A percentile compares a stretch with the other conserved stretches of the same genome.
These are phyloP conservation scores for Trypanosomatidae sp. DNA, from an alignment of 208 protist species.

Conservation along the genomic window DNA sequence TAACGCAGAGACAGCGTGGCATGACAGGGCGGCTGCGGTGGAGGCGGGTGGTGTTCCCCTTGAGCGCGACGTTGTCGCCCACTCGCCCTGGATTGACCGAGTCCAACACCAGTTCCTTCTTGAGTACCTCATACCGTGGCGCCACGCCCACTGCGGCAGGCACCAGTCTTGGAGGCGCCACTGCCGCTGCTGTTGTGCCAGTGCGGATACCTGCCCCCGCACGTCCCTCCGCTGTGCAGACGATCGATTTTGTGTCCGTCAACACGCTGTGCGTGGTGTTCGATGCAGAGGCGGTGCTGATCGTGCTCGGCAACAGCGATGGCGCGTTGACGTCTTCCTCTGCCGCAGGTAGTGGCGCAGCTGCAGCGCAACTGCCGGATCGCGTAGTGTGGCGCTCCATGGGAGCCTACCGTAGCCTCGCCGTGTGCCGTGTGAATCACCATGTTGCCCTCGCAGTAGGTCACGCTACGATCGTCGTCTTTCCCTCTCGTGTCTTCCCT, in stretches of 20 bases:
- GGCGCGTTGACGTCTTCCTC: not conserved
- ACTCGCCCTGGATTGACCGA: not conserved
- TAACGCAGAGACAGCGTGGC: not conserved
- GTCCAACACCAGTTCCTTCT: not conserved
- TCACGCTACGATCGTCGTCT: constrained; percentile 61
- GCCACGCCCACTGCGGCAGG: not conserved
- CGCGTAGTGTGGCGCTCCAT: constrained; percentile 63
- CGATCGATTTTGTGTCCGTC: constrained; percentile 41
- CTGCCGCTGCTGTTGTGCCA: constrained; percentile 4
- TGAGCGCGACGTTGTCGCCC: not conserved
- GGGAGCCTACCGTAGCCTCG: constrained; percentile 58
- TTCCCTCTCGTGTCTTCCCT: constrained; percentile 32
- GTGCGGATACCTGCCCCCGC: constrained; percentile 15
- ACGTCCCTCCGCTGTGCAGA: constrained; percentile 16
- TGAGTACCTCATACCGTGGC: not conserved
- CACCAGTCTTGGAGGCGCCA: not conserved
- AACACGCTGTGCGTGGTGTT: constrained; percentile 43
- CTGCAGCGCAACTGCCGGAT: constrained; percentile 14
- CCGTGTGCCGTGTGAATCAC: constrained; percentile 62
- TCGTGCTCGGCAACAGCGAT: constrained; percentile 31
- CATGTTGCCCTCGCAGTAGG: constrained; percentile 63
- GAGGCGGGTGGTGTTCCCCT: constrained; percentile 13
- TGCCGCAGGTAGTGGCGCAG: not conserved
- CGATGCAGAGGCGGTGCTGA: constrained; percentile 36
- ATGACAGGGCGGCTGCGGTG: constrained; percentile 24